phyloP scores from a whole-genome alignment of 495 filamentous ascomycete genomes.

The Tuber borchii region DNA sequence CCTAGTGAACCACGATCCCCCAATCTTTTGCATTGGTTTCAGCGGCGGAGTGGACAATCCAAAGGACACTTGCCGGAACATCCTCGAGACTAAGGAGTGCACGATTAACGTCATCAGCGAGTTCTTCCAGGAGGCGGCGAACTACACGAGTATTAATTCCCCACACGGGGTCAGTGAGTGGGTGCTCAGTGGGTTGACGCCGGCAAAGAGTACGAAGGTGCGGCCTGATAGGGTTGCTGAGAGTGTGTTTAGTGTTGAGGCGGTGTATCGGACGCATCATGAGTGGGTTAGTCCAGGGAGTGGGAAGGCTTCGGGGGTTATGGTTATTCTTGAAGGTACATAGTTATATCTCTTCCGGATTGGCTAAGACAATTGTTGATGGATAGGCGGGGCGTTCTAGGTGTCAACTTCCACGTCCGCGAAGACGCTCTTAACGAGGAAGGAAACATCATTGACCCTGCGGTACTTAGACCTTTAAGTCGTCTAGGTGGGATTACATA shows the following conservation, averaged over 20 bases:
- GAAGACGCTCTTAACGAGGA: slow-evolving; percentile 83
- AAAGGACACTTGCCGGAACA: slow-evolving; percentile 74
- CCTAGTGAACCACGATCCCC: slow-evolving; percentile 80
- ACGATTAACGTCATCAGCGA: slow-evolving; percentile 84
- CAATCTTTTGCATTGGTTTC: slow-evolving; percentile 78
- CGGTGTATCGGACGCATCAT: slow-evolving; percentile 55
- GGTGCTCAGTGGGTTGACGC: slow-evolving; percentile 68
- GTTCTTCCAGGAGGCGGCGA: slow-evolving; percentile 81
- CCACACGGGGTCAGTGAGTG: slow-evolving; percentile 78
- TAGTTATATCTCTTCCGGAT: not conserved
- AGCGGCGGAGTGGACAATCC: slow-evolving; percentile 50
- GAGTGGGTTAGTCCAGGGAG: slow-evolving; percentile 55
- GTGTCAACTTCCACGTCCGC: slow-evolving; percentile 72
- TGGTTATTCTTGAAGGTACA: slow-evolving; percentile 72
- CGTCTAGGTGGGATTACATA: slow-evolving; percentile 83
- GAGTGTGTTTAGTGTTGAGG: slow-evolving; percentile 74
- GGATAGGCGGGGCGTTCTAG: not conserved
- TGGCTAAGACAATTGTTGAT: not conserved
- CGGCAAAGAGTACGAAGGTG: slow-evolving; percentile 60
- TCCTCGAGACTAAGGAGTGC: slow-evolving; percentile 64
- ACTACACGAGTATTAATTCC: slow-evolving; percentile 67
- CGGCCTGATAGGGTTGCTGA: slow-evolving; percentile 69
- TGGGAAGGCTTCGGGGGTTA: slow-evolving; percentile 67
- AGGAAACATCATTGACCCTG: slow-evolving; percentile 62
- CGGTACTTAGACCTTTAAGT: slow-evolving; percentile 64